Base-by-base conservation (phyloP, 2,329 filamentous ascomycete genomes). In the Monosporascus sp. region DNA sequence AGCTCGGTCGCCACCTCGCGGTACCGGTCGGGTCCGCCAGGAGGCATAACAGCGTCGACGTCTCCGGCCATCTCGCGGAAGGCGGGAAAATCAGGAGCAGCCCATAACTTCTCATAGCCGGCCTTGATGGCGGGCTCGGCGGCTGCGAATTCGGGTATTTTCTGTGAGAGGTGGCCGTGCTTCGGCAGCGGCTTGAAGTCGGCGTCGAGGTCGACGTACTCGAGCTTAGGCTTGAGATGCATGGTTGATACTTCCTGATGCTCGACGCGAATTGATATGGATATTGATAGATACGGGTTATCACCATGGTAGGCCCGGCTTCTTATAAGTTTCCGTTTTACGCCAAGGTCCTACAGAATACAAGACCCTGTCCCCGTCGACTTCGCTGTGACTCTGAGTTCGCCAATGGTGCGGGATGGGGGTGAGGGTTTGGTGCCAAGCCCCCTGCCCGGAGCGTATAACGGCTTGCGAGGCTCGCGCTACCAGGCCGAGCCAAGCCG, bases 171-270 rank as follows among this genome's bases (percentile, higher is more conserved):
- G 53, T 71, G 68, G 48, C 68, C 67, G 50, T 72, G 59, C 51
- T 66, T 70, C 35, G 66, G 67, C 6, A 67, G 57, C 1, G 70
- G 69, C 49, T 64, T 64, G 66, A 66, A 70, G 56, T 60, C 50
- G 15, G 64, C 55, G 47, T 67, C 63, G 45, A 66, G n/a, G 47
- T 58, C 52, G 47, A 58, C 58, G 53, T 47, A 35, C 31, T 31
- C 27, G 4, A 11, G 31, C 11, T 35, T 35, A 14, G 31, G 31
- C 9, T 56, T 57, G 20, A 60, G 49, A 17, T 51, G 53, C 43
- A 62, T 52, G 54, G 58, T 62, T 45, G 41, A 50, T 51, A 37
- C 14, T 48, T 47, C 31, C 31, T 35, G 31, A 14, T 35, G 9
- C 31, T 35, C 31, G 9, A 35, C 14, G 5, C 31, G 9, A 14